phyloP scores from a whole-genome alignment of 106 monocot species.

The Dioscorea dumetorum region DNA sequence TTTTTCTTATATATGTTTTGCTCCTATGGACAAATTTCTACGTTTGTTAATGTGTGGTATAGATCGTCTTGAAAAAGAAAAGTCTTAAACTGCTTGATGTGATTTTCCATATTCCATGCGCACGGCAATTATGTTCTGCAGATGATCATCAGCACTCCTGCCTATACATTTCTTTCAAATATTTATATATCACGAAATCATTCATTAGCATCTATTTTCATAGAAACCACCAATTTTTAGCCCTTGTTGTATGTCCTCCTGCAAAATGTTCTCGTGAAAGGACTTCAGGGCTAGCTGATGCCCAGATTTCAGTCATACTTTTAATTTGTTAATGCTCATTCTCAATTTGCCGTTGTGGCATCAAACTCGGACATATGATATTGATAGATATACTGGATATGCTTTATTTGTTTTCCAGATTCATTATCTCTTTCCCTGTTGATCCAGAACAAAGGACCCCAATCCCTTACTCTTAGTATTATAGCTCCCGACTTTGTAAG shows the following conservation, averaged over 20 bases:
- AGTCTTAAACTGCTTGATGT: no score
- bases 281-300: not conserved
- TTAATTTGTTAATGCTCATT: not conserved
- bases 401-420: slow-evolving; percentile 31
- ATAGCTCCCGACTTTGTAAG: slow-evolving; percentile 43
- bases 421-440: slow-evolving; percentile 68
- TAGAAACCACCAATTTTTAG: no score
- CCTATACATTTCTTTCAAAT: no score
- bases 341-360: not conserved
- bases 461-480: slow-evolving; percentile 42
- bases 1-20: no score
- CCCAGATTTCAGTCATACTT: not conserved
- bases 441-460: slow-evolving; percentile 60
- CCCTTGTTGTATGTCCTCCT: not conserved
- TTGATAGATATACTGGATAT: not conserved
- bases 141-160: no score
- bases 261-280: not conserved
- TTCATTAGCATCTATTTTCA: no score
- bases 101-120: no score
- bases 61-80: no score
- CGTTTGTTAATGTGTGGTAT: no score
- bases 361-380: not conserved
- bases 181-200: no score
- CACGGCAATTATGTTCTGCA: no score
- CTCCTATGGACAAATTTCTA: no score